These are phyloP conservation scores for Lignosus rhinocerotis DNA, from an alignment of 1,284 basidiomycete genomes.

Conservation along the genomic window DNA sequence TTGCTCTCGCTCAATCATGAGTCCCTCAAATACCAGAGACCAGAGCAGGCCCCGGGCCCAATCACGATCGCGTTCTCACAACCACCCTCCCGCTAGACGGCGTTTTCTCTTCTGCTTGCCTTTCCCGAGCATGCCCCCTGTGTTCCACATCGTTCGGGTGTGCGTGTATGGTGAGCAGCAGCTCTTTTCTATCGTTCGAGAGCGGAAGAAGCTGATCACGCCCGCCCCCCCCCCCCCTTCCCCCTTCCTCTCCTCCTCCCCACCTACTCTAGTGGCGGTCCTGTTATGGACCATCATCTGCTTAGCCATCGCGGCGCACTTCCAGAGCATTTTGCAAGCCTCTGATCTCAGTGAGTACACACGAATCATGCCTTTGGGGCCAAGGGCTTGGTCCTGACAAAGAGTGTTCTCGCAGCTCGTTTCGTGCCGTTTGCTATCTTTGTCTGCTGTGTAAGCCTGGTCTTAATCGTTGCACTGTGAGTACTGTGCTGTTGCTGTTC, in stretches of 20 bases:
- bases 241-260: too few relatives aligned
- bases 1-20: slow-evolving; percentile 35
- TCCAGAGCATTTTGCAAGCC: slow-evolving; percentile 64
- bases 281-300: slow-evolving; percentile 74
- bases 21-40: slow-evolving; percentile 35
- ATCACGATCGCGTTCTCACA: slow-evolving; percentile 31
- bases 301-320: slow-evolving; percentile 73
- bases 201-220: background rate
- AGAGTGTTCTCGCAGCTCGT: slow-evolving; percentile 51
- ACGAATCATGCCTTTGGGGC: background rate
- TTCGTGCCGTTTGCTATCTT: slow-evolving; percentile 84
- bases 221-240: background rate
- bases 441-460: slow-evolving; percentile 65
- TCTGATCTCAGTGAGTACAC: slow-evolving; percentile 72
- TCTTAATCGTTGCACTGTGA: slow-evolving; percentile 67
- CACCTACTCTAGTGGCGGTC: slow-evolving; percentile 48
- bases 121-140: slow-evolving; percentile 44
- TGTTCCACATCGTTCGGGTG: slow-evolving; percentile 65
- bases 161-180: slow-evolving; percentile 57
- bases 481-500: slow-evolving; percentile 28
- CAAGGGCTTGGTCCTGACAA: background rate
- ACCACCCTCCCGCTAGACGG: slow-evolving; percentile 21
- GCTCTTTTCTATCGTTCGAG: background rate
- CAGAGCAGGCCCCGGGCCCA: slow-evolving; percentile 25
- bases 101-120: slow-evolving; percentile 29